Base-by-base conservation (phyloP, 495 filamentous ascomycete species). In the Xylaria venustula region DNA sequence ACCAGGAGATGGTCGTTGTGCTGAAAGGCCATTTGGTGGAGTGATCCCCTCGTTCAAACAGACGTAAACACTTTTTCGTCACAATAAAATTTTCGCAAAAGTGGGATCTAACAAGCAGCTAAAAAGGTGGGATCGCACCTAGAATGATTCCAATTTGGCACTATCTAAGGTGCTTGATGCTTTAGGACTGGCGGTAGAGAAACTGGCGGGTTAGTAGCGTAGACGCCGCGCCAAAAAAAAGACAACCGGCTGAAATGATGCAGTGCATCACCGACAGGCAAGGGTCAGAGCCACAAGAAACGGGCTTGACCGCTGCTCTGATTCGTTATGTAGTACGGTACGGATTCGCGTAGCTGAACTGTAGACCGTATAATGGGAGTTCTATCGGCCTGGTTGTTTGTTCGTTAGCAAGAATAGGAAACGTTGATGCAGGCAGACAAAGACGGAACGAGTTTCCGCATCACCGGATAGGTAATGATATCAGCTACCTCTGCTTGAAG, bases 241-340 rank as follows among this genome's bases (percentile, higher is more conserved):
- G 20, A 23, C 23, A 22, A 17, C 40, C 40, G 53, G 53, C 53
- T 55, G 53, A 55, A n/a, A 55, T 55, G 40, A 32, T 30, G 25
- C 17, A 9, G 53, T 54, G 52, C 28, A 54, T n/a, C 3, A 2
- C 25, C 23, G 9, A 2, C 25, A n/a, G 9, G 26, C 40, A 45
- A 22, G 53, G 53, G 5, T 34, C 26, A 45, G 8, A 15, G 53
- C 20, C 14, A 42, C 11, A 12, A 26, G 14, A 20, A 22, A 54
- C 36, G 52, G 42, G 28, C 52, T 44, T 20, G 7, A 52, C 19
- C 4, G 34, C 14, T 25, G 36, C 4, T 17, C 20, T 41, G 50
- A 41, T 54, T 54, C 34, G 34, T 12, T 25, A 11, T n/a, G 6
- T 20, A 1, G 12, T 54, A 8, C 34, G 32, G 36, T 54, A 54